Evolutionary conservation across 306 rosid species (phyloP), one percentile per base, ranked within the genome.

Genomic region (Ammopiptanthus mongolicus): DNA sequence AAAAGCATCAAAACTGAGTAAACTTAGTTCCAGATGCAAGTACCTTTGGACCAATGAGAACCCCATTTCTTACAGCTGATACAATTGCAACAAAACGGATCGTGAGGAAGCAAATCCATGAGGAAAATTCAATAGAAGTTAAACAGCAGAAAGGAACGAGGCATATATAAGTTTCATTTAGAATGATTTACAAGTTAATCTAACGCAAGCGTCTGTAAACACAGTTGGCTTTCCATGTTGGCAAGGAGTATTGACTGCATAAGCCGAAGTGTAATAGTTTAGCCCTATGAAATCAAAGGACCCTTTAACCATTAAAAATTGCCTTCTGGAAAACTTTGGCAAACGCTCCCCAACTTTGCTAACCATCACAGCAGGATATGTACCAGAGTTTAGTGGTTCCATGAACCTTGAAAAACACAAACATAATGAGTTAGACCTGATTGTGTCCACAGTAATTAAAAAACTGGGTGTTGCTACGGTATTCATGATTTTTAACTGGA

Each of bases 221-320:
- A 67, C 61, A 41, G 71, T 81, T 41, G 72, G 73, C 17, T 52
- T 71, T 36, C 21, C 69, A 1, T 36, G 67, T 11, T 13, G 77
- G 48, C 78, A 53, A 58, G 85, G 81, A 41, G 68, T 41, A 72
- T 65, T 23, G 34, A 76, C 57, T 65, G 84, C 91, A 72, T 83
- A 89, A 37, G 70, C 39, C 33, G 88, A 28, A 28, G 87, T 79
- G 80, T 89, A 89, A 64, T 89, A 89, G 69, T 89, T 89, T 55
- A 89, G 13, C 65, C 96, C 96, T 18, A 90, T 29, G 44, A 90
- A 90, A 77, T 90, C 92, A 12, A 76, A 83, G 19, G 96, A 87
- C 25, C 88, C 83, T 18, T 83, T 84, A 17, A 89, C 71, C 79
- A 78, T 69, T 28, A 71, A 39, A 52, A 76, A 83, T 55, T 89